Base-by-base conservation (phyloP, 2,329 filamentous ascomycete species). In the Fusarium papillatum region DNA sequence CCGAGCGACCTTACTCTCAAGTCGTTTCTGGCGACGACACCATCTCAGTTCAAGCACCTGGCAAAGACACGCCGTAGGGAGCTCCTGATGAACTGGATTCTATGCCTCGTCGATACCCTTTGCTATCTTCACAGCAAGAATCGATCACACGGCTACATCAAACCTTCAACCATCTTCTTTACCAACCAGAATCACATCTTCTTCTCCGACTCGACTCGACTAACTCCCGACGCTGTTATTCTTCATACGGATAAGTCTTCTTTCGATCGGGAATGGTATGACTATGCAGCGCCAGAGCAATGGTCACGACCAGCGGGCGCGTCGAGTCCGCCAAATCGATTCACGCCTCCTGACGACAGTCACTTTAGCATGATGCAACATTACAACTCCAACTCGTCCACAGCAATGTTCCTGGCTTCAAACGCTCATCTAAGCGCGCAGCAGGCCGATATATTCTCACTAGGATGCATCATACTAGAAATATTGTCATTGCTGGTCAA, bases 401-500 rank as follows among this genome's bases (percentile, higher is more conserved):
- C 80, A 43, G 80, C 84, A 50, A 84, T 82, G 76, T 78, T 85
- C 26, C 79, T 84, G 38, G 79, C 83, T 2, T 83, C 86, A 2
- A 86, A 85, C 29, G 85, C 86, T 2, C 86, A 86, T 41, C 83
- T 88, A 22, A 86, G 89, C 74, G 86, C 88, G 4, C 89, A 90
- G 74, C 89, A 90, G 71, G 90, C 92, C 55, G 94, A 95, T 80
- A 86, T 95, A 24, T 96, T 94, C 83, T 94, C 93, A 5, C 86
- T 95, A 2, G 94, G 91, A 13, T 94, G 93, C 81, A 88, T 95
- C 64, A 93, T 93, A 71, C 86, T 95, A 19, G 94, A 96, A 74
- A 88, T 95, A 36, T 80, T 95, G 24, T 92, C 91, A 26, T 92
- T 94, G 79, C 85, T 94, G 69, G 83, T 95, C 71, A 94, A 94